These are phyloP conservation scores for Zygoascus sp. DNA, from an alignment of 1,139 yeast species.

Conservation along the genomic window DNA sequence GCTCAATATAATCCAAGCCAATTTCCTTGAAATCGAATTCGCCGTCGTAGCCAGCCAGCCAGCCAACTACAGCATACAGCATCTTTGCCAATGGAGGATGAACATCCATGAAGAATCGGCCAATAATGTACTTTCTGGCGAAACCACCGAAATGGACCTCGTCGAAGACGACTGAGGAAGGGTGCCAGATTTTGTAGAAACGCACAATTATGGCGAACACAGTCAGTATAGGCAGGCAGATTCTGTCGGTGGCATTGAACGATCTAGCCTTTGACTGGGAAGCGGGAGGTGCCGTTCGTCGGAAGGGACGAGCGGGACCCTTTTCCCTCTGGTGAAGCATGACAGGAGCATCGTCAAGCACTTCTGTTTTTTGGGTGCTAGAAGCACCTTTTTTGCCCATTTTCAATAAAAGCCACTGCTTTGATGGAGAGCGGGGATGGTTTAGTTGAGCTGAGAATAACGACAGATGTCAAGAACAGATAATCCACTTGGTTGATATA, in stretches of 20 bases:
- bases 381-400: slow-evolving; percentile 5
- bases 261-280: slow-evolving; percentile 34
- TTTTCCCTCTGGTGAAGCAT: slow-evolving; percentile 7
- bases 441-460: background rate
- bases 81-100: slow-evolving; percentile 98
- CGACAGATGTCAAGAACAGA: background rate
- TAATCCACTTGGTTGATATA: no score
- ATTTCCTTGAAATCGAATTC: slow-evolving; percentile 84
- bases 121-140: slow-evolving; percentile 57
- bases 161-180: slow-evolving; percentile 86
- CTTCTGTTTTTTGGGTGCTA: background rate
- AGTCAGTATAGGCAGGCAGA: slow-evolving; percentile 47
- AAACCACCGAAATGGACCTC: slow-evolving; percentile 72
- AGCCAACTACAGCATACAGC: slow-evolving; percentile 86
- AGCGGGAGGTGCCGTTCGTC: slow-evolving; percentile 44
- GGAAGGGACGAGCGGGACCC: slow-evolving; percentile 30
- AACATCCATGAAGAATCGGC: slow-evolving; percentile 84
- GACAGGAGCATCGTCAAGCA: slow-evolving; percentile 1
- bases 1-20: slow-evolving; percentile 70
- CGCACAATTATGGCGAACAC: slow-evolving; percentile 55
- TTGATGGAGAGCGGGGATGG: no score
- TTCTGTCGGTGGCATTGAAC: slow-evolving; percentile 26
- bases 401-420: no score
- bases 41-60: slow-evolving; percentile 84
- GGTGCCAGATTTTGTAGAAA: slow-evolving; percentile 55